Base-by-base conservation (phyloP, 2,329 filamentous ascomycete species). In the Plectosphaerella sp. region DNA sequence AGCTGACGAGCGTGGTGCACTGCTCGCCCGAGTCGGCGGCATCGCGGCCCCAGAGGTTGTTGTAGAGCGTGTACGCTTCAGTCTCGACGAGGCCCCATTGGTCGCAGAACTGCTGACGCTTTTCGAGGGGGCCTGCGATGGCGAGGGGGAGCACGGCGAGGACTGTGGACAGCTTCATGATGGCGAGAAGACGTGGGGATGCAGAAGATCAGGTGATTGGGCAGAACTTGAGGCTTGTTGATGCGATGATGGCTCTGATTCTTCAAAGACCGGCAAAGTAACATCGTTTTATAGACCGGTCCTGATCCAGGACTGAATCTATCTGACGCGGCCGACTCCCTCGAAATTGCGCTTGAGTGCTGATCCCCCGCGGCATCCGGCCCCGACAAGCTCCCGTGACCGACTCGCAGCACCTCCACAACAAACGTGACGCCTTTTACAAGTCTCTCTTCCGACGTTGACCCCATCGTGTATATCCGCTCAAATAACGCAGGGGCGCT, bases 31-130 rank as follows among this genome's bases (percentile, higher is more conserved):
- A 54, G 47, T 65, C 65, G 35, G 63, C 62, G 45, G 55, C 59
- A 50, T 52, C 61, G 50, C 64, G 47, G 33, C 70, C 70, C 72
- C 72, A 74, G 47, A 70, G 63, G 57, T 74, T 67, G 57, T 74
- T 73, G 61, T 72, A 73, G 35, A 72, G 50, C 41, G 61, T 70
- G 57, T 65, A 72, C 42, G 58, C 59, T 16, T 66, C 67, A 2
- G 59, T 59, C 2, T 53, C 60, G 51, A 52, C 51, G 14, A 63
- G 59, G 28, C 57, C 69, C 58, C 61, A 72, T 56, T 72, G 69
- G 8, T 59, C 67, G 53, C 68, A 72, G 56, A 48, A 48, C 20
- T 37, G 22, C 20, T 54, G 55, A 22, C 57, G 57, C 55, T 57
- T 57, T 15, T 50, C 50, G 42, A 58, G 20, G 47, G 47, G 47